Evolutionary conservation across 2,329 filamentous ascomycete genomes (phyloP).

Genomic region (Fragosphaeria purpurea): DNA sequence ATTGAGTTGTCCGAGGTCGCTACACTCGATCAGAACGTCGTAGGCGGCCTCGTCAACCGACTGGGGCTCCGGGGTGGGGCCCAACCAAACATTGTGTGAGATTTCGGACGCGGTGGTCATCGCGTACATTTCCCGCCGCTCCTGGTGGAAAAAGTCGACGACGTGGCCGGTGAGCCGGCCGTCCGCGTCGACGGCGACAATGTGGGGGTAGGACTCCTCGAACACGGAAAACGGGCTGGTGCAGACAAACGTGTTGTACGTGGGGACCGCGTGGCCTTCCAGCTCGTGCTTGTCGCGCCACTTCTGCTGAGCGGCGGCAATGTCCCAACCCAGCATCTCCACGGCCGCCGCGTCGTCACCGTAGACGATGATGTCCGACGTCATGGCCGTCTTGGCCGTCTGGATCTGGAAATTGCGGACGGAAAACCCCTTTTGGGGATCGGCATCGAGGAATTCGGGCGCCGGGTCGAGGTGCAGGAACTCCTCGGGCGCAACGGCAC

Average conservation of each 20-base stretch:
- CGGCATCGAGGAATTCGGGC: constrained; percentile 66
- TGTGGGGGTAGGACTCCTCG: constrained; percentile 55
- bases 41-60: constrained; percentile 52
- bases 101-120: constrained; percentile 91
- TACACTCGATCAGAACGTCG: constrained; percentile 82
- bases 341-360: constrained; percentile 57
- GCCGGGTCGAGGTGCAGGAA: constrained; percentile 47
- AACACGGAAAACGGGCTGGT: constrained; percentile 57
- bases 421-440: constrained; percentile 84
- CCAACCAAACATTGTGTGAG: constrained; percentile 79
- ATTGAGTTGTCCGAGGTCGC: constrained; percentile 71
- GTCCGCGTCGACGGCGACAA: constrained; percentile 65
- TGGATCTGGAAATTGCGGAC: constrained; percentile 98
- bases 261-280: constrained; percentile 43
- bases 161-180: constrained; percentile 67
- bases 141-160: constrained; percentile 82
- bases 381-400: constrained; percentile 71
- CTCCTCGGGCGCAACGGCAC: constrained; percentile 74
- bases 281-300: constrained; percentile 59
- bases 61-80: constrained; percentile 67
- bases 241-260: constrained; percentile 79
- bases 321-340: constrained; percentile 54
- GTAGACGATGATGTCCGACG: constrained; percentile 90
- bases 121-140: constrained; percentile 81
- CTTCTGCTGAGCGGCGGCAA: constrained; percentile 65